A percentile compares a stretch with the other conserved stretches of the same genome.
These are phyloP conservation scores for Berberis thunbergii DNA, from an alignment of 164 flowering plant genomes.

Conservation along the genomic window DNA sequence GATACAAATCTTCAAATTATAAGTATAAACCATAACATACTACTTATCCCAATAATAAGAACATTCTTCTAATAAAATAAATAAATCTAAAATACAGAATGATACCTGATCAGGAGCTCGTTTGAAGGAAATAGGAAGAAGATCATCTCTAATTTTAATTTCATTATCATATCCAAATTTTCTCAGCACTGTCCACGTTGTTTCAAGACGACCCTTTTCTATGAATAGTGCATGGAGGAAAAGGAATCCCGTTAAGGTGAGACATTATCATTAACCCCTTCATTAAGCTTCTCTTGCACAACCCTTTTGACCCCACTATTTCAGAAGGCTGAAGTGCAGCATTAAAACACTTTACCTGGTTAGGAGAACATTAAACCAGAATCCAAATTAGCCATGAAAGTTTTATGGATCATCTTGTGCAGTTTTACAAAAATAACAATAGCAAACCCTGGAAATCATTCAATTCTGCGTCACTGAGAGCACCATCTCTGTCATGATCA, in stretches of 20 bases:
- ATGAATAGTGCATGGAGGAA: constrained; percentile 95
- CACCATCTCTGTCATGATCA: constrained; percentile 66
- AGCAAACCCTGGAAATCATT: constrained; percentile 83
- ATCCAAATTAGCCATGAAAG: background rate
- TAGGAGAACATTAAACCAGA: constrained; percentile 1
- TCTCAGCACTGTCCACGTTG: constrained; percentile 97
- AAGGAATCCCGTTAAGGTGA: constrained; percentile 85
- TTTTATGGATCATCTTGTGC: background rate
- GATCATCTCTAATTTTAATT: constrained; percentile 65
- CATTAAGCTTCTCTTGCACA: constrained; percentile 82
- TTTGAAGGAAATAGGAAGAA: constrained; percentile 49
- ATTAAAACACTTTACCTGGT: constrained; percentile 90
- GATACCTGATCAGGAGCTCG: constrained; percentile 82
- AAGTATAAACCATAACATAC: too few species aligned
- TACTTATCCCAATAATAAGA: too few species aligned
- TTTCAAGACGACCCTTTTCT: constrained; percentile 94
- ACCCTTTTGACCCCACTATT: constrained; percentile 90
- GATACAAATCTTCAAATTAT: too few species aligned
- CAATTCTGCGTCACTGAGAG: constrained; percentile 59
- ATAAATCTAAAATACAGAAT: background rate
- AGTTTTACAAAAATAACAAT: background rate
- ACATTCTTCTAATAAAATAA: background rate
- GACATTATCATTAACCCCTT: constrained; percentile 82
- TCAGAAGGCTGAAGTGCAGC: constrained; percentile 94
- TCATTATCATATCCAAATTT: constrained; percentile 95